phyloP scores from a whole-genome alignment of 208 protist genomes.

The Leishmania gerbilli region DNA sequence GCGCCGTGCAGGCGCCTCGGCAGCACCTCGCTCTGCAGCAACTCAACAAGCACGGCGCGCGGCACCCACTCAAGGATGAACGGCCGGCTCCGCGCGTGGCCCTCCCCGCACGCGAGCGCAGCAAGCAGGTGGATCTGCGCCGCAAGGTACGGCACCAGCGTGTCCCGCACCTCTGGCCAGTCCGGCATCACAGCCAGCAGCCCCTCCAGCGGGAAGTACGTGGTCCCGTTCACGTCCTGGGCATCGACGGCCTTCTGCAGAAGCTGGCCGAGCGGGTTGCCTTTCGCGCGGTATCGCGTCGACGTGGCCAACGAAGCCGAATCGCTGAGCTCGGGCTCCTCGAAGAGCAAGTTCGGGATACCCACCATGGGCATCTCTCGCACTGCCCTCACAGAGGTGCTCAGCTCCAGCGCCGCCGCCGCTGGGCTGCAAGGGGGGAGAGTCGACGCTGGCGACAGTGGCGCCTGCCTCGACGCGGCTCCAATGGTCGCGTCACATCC shows the following conservation, averaged over 20 bases:
- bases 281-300: slow-evolving; percentile 26
- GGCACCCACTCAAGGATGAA: slow-evolving; percentile 41
- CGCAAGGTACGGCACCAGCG: slow-evolving; percentile 38
- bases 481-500: neutral
- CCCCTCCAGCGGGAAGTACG: slow-evolving; percentile 42
- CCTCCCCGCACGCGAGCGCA: slow-evolving; percentile 34
- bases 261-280: slow-evolving; percentile 31
- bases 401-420: neutral
- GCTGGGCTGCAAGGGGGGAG: neutral
- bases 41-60: slow-evolving; percentile 28
- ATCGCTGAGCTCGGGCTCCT: slow-evolving; percentile 12
- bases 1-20: slow-evolving; percentile 38
- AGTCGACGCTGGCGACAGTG: neutral
- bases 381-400: neutral
- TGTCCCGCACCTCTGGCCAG: slow-evolving; percentile 38
- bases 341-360: slow-evolving; percentile 40
- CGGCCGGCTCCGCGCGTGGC: slow-evolving; percentile 6
- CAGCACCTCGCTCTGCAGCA: slow-evolving; percentile 27
- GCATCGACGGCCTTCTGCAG: slow-evolving; percentile 29
- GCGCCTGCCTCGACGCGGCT: neutral
- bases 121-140: slow-evolving; percentile 40
- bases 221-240: slow-evolving; percentile 23
- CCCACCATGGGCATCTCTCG: slow-evolving; percentile 31
- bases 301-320: slow-evolving; percentile 29
- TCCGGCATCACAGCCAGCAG: slow-evolving; percentile 29